Percentiles rank a stretch among this genome's conserved stretches.
Evolutionary conservation across 164 flowering plant genomes (phyloP).

Genomic region (Vitis rupestris): DNA sequence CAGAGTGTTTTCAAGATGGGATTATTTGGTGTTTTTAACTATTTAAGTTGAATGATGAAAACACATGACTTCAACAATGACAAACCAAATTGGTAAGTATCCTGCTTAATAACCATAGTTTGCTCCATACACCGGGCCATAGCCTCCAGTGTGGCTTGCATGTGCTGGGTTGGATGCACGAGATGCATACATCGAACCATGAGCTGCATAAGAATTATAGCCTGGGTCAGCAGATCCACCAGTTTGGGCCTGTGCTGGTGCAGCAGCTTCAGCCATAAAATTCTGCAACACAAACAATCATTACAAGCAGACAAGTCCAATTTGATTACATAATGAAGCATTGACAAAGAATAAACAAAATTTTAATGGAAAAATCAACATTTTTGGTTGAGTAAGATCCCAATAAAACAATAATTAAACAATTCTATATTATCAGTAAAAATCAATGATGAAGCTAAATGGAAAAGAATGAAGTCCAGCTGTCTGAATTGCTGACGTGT

Average conservation of each 20-base stretch:
- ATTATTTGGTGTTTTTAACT: neutral
- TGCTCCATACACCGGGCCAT: slow-evolving; percentile 50
- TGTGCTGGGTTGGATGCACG: slow-evolving; percentile 40
- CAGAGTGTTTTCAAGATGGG: neutral
- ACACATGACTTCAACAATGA: neutral
- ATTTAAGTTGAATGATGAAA: neutral
- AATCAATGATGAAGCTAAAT: no score
- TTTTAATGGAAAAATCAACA: no score
- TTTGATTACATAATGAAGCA: neutral
- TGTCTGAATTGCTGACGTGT: no score
- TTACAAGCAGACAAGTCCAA: neutral
- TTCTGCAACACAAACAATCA: slow-evolving; percentile 32
- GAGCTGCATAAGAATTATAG: slow-evolving; percentile 43
- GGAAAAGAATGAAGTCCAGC: no score
- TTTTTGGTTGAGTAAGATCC: no score
- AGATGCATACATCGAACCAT: slow-evolving; percentile 41
- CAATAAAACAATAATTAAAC: no score
- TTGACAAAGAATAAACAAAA: neutral
- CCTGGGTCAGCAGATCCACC: slow-evolving; percentile 40
- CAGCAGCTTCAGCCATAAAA: slow-evolving; percentile 60
- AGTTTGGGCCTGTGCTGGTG: slow-evolving; percentile 29
- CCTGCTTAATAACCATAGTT: slow-evolving; percentile 43
- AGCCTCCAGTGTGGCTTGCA: slow-evolving; percentile 37
- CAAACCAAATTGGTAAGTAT: neutral
- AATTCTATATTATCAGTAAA: no score